Evolutionary conservation across 1,139 yeast genomes (phyloP).

Genomic region (Pichia sp.): DNA sequence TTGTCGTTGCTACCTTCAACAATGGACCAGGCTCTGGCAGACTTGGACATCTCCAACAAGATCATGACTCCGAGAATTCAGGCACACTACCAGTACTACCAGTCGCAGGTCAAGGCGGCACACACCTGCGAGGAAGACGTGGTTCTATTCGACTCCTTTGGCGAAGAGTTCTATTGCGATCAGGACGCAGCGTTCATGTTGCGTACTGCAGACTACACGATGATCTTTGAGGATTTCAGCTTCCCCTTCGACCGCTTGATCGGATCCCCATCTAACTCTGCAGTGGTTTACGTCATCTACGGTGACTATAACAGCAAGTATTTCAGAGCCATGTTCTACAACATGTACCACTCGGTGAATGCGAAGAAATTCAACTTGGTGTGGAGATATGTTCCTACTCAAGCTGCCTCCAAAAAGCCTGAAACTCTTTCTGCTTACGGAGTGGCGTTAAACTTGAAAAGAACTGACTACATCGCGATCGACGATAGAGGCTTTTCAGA

Average conservation of each 20-base stretch:
- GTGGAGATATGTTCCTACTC: conserved; percentile 59
- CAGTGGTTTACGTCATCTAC: conserved; percentile 42
- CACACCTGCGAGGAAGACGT: conserved; percentile 23
- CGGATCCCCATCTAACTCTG: conserved; percentile 35
- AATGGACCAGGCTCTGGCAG: conserved; percentile 37
- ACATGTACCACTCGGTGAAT: conserved; percentile 56
- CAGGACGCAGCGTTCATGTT: conserved; percentile 67
- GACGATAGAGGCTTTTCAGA: conserved; percentile 48
- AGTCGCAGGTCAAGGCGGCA: conserved; percentile 23
- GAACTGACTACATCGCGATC: conserved; percentile 59
- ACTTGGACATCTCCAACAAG: conserved; percentile 51
- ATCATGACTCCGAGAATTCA: conserved; percentile 58
- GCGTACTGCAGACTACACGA: conserved; percentile 37
- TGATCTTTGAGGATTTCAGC: conserved; percentile 16
- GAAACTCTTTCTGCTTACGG: conserved; percentile 58
- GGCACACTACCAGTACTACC: conserved; percentile 56
- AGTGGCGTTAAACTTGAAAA: conserved; percentile 54
- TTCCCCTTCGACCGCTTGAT: conserved; percentile 57
- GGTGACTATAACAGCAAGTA: conserved; percentile 46
- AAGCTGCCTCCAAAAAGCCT: conserved; percentile 21
- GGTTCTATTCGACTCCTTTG: conserved; percentile 20
- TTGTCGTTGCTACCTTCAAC: conserved; percentile 29
- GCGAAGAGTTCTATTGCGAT: conserved; percentile 49
- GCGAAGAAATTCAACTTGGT: conserved; percentile 67
- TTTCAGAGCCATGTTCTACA: conserved; percentile 55